Conservation (phyloP, 2,329 filamentous ascomycete genomes). For the Byssochlamys sp. region DNA sequence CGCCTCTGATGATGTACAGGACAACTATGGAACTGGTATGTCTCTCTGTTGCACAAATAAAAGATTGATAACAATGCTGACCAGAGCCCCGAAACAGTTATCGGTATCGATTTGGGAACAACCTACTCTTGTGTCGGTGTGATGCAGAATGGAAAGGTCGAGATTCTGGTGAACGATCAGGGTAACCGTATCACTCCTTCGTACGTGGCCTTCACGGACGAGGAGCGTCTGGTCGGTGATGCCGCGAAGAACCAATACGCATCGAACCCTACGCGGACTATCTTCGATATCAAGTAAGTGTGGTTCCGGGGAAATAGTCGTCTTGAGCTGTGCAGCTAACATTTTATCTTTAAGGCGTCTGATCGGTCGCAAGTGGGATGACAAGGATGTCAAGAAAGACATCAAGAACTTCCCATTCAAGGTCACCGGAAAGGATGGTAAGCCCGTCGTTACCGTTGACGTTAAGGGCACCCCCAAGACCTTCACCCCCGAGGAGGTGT, state of each 20-base stretch:
- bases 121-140: constrained; percentile 84
- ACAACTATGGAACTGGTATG: constrained; percentile 66
- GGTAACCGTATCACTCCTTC: constrained; percentile 93
- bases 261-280: constrained; percentile 64
- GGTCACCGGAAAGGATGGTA: constrained; percentile 78
- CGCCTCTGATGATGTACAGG: constrained; percentile 56
- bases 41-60: not conserved
- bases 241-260: constrained; percentile 93
- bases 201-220: constrained; percentile 92
- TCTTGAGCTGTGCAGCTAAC: not conserved
- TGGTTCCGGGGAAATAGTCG: not conserved
- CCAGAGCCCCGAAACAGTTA: constrained; percentile 45
- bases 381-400: constrained; percentile 82
- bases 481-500: constrained; percentile 59
- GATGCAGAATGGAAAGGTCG: constrained; percentile 89
- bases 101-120: constrained; percentile 91
- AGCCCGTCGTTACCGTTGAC: constrained; percentile 69
- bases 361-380: constrained; percentile 72
- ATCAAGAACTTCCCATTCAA: constrained; percentile 98
- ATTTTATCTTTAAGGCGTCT: constrained; percentile 51
- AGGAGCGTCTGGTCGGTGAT: constrained; percentile 93
- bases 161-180: constrained; percentile 93
- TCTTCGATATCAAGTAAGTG: constrained; percentile 75
- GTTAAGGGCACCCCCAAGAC: constrained; percentile 50
- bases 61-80: constrained; percentile 7